Base-by-base conservation (phyloP, 73 alveolate genomes). In the Paramecium pentaurelia region DNA sequence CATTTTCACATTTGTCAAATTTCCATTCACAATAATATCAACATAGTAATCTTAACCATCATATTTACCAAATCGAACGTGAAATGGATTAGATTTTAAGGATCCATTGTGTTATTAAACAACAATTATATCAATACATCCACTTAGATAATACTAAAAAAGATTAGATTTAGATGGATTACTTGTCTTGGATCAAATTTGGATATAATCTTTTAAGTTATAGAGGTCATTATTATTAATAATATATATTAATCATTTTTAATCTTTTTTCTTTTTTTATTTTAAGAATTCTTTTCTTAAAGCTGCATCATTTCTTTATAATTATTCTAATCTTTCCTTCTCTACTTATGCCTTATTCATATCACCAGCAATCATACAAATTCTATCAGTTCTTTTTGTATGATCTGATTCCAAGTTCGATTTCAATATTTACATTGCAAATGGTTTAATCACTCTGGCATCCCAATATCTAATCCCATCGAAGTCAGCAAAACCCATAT, bases 391-490 rank as follows among this genome's bases (percentile, higher is more conserved):
- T 83, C 99, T 93, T 14, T 80, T 83, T 75, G 97, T 92, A 11
- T 97, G 95, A 86, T 98, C 99, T 16, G 97, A 70, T 36, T 94
- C 94, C 8, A 92, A 73, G 16, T 75, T 37, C 73, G 45, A 75
- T 54, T 93, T 88, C 60, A 30, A 60, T n/a, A 86, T 71, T 25
- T 36, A 25, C 95, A 93, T 92, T 8, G 87, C 91, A 64, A 87
- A 86, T 6, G 93, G 92, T 11, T 54, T 34, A 8, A 75, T 85
- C 27, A 95, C 95, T 77, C 99, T 94, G 28, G 95, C 96, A 92
- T 98, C 99, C 99, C 99, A 98, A 93, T 96, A 98, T 88, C 99
- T 93, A 44, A 86, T 95, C 30, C 97, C 98, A 86, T 96, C 99
- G 85, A 98, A 96, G 49, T 98, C 99, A 37, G 97, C 86, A 91